Evolutionary conservation across 768 basidiomycete genomes (phyloP).

Genomic region (Albatrellus ellisii): DNA sequence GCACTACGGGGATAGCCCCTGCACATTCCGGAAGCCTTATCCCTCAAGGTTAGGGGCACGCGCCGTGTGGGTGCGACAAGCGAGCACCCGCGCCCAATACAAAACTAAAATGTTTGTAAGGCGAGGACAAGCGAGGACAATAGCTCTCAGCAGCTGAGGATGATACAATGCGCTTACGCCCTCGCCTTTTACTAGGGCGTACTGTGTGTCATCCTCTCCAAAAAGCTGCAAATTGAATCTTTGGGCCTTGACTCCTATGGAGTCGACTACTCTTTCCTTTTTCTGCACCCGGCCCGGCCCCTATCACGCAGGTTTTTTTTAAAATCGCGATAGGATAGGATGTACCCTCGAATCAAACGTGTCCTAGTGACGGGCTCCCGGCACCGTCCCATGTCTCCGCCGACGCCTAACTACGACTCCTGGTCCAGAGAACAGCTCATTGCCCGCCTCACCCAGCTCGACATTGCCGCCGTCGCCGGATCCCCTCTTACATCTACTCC

Average conservation of each 20-base stretch:
- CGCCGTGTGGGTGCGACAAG: too few relatives aligned
- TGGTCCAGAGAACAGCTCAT: slow-evolving; percentile 65
- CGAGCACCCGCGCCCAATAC: too few relatives aligned
- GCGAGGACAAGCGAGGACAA: too few relatives aligned
- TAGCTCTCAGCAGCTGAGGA: neutral
- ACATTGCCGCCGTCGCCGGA: neutral
- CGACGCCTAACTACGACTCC: slow-evolving; percentile 27
- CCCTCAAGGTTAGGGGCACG: too few relatives aligned
- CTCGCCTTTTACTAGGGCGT: slow-evolving; percentile 61
- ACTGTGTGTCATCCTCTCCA: slow-evolving; percentile 31
- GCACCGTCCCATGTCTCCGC: too few relatives aligned
- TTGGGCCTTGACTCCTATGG: slow-evolving; percentile 12
- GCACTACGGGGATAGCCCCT: too few relatives aligned
- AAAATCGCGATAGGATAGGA: too few relatives aligned
- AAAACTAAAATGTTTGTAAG: too few relatives aligned
- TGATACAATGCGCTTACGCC: slow-evolving; percentile 28
- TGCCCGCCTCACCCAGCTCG: slow-evolving; percentile 44
- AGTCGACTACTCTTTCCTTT: slow-evolving; percentile 2
- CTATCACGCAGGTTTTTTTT: neutral
- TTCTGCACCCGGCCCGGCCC: neutral
- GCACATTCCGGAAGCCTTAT: too few relatives aligned
- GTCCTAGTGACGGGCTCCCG: too few relatives aligned
- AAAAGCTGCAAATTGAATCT: slow-evolving; percentile 8
- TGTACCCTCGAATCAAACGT: too few relatives aligned
- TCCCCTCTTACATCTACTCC: slow-evolving; percentile 18